A percentile compares a stretch with the other conserved stretches of the same genome.
These are phyloP conservation scores for Acacia melanoxylon DNA, from an alignment of 306 rosid genomes.

Conservation along the genomic window DNA sequence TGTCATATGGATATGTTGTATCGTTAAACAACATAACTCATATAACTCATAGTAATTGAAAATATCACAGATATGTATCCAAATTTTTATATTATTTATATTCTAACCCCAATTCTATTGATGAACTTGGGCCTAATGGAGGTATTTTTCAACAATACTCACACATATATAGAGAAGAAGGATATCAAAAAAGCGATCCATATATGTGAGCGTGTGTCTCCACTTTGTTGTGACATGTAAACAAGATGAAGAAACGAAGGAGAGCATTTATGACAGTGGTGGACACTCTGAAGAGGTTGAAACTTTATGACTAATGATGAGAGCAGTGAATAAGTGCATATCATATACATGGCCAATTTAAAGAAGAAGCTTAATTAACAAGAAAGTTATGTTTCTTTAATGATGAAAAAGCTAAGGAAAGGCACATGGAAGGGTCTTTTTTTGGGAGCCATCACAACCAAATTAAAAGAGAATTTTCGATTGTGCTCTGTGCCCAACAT, in stretches of 20 bases:
- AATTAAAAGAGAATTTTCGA: not conserved
- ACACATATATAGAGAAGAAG: not conserved
- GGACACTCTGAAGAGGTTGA: not conserved
- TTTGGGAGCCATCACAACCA: not conserved
- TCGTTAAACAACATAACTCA: no score
- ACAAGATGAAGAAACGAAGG: not conserved
- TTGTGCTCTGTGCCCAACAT: not conserved
- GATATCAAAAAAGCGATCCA: not conserved
- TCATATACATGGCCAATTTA: not conserved
- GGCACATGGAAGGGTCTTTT: not conserved
- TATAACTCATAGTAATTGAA: no score
- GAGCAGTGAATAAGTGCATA: not conserved
- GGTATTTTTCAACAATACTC: no score
- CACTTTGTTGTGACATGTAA: not conserved
- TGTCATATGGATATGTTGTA: no score
- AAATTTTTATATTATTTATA: no score
- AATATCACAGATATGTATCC: no score
- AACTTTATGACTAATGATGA: not conserved
- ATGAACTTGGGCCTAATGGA: no score
- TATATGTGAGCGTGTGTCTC: not conserved
- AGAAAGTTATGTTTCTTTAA: not conserved
- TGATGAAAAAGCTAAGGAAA: not conserved
- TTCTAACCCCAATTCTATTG: no score
- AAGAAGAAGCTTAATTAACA: not conserved
- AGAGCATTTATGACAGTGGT: not conserved